Percentiles rank a stretch among this genome's conserved stretches.
phyloP scores from a whole-genome alignment of 345 rosid species.

The Firmiana major region DNA sequence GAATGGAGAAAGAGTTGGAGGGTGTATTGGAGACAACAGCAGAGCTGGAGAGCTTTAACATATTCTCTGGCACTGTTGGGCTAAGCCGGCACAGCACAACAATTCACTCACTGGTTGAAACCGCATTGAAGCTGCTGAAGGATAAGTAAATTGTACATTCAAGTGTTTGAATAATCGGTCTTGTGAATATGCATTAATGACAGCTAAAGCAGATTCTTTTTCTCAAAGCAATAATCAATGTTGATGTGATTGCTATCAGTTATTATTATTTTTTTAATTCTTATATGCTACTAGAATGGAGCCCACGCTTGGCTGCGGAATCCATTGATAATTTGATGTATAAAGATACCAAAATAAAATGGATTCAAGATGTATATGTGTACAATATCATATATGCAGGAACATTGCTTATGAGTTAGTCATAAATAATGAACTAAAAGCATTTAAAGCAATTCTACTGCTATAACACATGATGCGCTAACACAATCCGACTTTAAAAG shows the following conservation, averaged over 20 bases:
- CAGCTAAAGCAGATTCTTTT: constrained; percentile 9
- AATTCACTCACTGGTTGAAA: constrained; percentile 59
- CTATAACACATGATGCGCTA: no score
- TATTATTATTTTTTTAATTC: neutral
- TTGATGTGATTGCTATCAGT: neutral
- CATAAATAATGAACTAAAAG: no score
- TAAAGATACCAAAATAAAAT: no score
- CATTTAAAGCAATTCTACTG: no score
- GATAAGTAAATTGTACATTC: constrained; percentile 8
- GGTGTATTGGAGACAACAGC: constrained; percentile 65
- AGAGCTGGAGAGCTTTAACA: constrained; percentile 72
- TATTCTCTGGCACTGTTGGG: constrained; percentile 75
- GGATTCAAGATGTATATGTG: no score
- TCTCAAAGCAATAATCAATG: constrained; percentile 12
- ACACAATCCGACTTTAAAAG: no score
- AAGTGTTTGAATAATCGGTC: neutral
- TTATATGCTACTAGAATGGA: no score
- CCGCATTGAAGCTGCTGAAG: constrained; percentile 42
- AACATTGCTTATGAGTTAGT: no score
- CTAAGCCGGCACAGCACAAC: constrained; percentile 58
- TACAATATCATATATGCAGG: no score
- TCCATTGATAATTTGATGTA: no score
- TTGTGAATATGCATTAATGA: constrained; percentile 2
- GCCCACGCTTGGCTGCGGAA: no score
- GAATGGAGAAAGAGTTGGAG: constrained; percentile 54